Evolutionary conservation across 768 basidiomycete genomes (phyloP), one percentile per base, ranked within the genome.

Genomic region (Cubamyces lactineus): DNA sequence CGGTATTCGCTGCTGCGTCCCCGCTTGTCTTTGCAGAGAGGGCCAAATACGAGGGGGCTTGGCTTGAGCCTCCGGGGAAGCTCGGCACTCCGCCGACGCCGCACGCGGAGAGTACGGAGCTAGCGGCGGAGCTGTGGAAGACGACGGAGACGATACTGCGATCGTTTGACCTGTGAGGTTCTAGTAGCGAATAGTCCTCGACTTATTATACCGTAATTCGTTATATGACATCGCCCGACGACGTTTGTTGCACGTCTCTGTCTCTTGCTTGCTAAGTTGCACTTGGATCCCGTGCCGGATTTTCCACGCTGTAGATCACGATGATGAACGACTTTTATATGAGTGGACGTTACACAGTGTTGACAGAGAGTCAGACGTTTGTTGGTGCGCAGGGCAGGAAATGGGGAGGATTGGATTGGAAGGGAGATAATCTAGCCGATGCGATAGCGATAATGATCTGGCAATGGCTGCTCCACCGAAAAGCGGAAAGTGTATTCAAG

Each of bases 1-100:
- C 74, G 16, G 72, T 73, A n/a, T 78, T 79, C 61, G 78, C 80
- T 13, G 79, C 78, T 2, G 77, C 76, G 28, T 73, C 77, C 7
- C 69, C 73, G 5, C 47, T 64, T 5, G 75, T 82, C 15, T 64
- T 64, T 24, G 68, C 71, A 13, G 66, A 77, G 28, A 59, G 64
- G 8, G 70, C 74, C 9, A 73, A 71, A 46, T 79, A 73, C 47
- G 75, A 75, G 58, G 78, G 76, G 5, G 72, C 72, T n/a, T 81
- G 74, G 58, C 55, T 81, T 21, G 66, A 67, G 15, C 79, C 79
- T 6, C 71, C 72, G 16, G 77, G 76, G 0, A 67, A 60, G 19
- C 40, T 80, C 6, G 67, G 58, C 13, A 57, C 67, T 34, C 68
- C 73, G 16, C 65, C 67, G 13, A 40, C 23, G 1, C 61, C 68